Evolutionary conservation across 805 yeast species (phyloP).

Genomic region (Ogataea populi-albae): DNA sequence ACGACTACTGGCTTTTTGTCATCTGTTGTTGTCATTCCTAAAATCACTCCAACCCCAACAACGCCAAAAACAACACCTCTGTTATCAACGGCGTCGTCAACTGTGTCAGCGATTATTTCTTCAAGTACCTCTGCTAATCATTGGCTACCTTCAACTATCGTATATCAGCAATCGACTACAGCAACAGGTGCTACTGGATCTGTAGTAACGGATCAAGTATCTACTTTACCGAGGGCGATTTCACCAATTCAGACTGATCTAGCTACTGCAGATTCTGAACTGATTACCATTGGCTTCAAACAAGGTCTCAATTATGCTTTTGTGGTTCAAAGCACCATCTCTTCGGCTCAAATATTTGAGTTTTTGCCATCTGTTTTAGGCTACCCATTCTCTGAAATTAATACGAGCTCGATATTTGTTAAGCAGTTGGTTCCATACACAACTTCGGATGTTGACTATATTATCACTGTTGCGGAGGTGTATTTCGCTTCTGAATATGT

Average conservation of each 20-base stretch:
- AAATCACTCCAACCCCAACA: no score
- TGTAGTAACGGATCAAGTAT: conserved; percentile 36
- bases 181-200: conserved; percentile 24
- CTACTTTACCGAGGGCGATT: conserved; percentile 73
- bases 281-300: conserved; percentile 77
- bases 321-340: conserved; percentile 65
- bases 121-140: conserved; percentile 19
- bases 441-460: conserved; percentile 52
- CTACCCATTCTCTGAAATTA: conserved; percentile 48
- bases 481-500: conserved; percentile 66
- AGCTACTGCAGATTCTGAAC: conserved; percentile 46
- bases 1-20: no score
- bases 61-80: neutral
- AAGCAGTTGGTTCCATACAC: conserved; percentile 73
- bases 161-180: conserved; percentile 33
- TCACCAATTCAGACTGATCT: conserved; percentile 52
- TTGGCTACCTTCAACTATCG: conserved; percentile 46
- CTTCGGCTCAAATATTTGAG: conserved; percentile 83
- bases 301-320: conserved; percentile 79
- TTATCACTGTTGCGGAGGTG: conserved; percentile 85
- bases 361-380: conserved; percentile 74
- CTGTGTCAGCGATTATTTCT: neutral
- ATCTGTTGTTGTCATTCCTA: no score
- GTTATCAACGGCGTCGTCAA: conserved; percentile 1
- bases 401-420: conserved; percentile 48